Evolutionary conservation across 176 grass and related monocot species (phyloP).

Genomic region (Panicum miliaceum): DNA sequence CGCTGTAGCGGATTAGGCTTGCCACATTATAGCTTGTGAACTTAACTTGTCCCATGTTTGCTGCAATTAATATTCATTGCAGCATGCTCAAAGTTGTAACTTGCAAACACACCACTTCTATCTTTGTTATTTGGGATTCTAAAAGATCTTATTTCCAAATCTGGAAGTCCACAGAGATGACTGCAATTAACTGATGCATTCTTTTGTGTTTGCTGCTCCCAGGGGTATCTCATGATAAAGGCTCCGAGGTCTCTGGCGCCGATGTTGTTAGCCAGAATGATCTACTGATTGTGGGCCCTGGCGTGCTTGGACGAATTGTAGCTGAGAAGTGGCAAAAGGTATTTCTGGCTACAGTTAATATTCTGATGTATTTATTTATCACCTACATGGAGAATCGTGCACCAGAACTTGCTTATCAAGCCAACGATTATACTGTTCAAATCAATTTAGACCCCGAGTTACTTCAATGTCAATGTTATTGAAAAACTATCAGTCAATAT

Average conservation of each 20-base stretch:
- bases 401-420: neutral
- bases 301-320: slow-evolving; percentile 83
- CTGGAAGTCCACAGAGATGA: neutral
- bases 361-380: neutral
- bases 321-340: slow-evolving; percentile 86
- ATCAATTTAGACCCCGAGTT: neutral
- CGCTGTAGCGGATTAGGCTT: neutral
- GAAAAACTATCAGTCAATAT: neutral
- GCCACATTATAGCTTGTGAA: neutral
- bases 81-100: neutral
- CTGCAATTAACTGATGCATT: neutral
- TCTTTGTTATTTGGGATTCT: neutral
- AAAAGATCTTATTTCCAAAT: neutral
- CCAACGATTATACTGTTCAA: neutral
- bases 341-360: neutral
- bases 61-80: neutral
- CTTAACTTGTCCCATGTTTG: neutral
- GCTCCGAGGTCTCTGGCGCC: slow-evolving; percentile 5
- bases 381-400: neutral
- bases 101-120: neutral
- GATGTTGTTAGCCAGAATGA: slow-evolving; percentile 60
- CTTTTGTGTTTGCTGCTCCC: neutral
- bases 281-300: slow-evolving; percentile 86
- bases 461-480: neutral
- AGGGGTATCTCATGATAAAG: slow-evolving; percentile 49